Base-by-base conservation (phyloP, 2,329 filamentous ascomycete species). In the Colletotrichum sublineola region DNA sequence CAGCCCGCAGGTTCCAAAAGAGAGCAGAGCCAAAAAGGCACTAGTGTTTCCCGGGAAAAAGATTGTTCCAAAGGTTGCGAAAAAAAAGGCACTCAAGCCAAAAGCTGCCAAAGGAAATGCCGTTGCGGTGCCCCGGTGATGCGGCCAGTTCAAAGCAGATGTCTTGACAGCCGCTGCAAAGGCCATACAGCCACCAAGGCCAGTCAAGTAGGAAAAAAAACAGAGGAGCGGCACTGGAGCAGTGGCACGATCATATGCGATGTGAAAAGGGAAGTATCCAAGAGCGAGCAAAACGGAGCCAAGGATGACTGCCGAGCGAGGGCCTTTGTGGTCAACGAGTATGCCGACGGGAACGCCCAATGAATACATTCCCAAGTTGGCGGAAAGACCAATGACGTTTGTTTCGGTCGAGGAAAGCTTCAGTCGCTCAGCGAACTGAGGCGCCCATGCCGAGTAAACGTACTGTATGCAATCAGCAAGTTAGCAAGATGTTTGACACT, bases 381-480 rank as follows among this genome's bases (percentile, higher is more conserved):
- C 93, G 58, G 90, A 88, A n/a, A 93, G 87, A 55, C 93, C 95
- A 79, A 99, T 95, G 75, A 98, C 83, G 82, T 99, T 98, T 82
- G 91, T 95, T 81, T 98, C 88, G 3, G 96, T 98, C n/a, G 96
- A 93, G 18, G 95, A 95, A 73, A 98, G 89, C 80, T 93, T 91
- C 77, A 99, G 87, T 77, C 90, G 91, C 78, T 97, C 92, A 62
- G 95, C 95, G 80, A 98, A 98, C 83, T 98, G 95, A 29, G 96
- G 96, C 18, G 94, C 95, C 95, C 96, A 99, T 82, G 96, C 96
- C 67, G 95, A 98, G 83, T 98, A 99, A 79, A 95, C 96, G 89
- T 99, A 98, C 94, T 98, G 79, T 62, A 63, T 20, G 46, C 63
- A 38, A n/a, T 29, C 6, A 18, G 11, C 42, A 62, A 29, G 42